These are phyloP conservation scores for Fusarium armeniacum DNA, from an alignment of 2,329 filamentous ascomycete species.

Conservation along the genomic window DNA sequence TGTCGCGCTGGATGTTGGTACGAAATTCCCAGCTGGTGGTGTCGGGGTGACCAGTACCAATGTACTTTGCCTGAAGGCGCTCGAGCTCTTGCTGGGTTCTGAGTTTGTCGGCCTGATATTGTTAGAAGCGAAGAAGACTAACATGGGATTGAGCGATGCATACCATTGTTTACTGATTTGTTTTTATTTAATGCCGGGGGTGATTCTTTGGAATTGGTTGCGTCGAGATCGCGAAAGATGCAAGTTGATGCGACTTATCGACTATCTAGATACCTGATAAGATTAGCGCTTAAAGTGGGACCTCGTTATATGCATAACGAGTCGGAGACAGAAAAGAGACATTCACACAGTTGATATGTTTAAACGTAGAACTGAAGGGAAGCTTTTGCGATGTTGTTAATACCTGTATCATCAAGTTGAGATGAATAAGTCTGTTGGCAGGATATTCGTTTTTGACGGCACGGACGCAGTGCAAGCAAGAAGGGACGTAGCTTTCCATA, in stretches of 20 bases:
- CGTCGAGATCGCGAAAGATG: conserved; percentile 14
- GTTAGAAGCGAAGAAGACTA: conserved; percentile 11
- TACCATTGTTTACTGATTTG: conserved; percentile 47
- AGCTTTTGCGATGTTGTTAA: neutral
- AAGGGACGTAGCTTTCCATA: neutral
- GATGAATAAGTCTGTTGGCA: neutral
- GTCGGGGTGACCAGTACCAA: conserved; percentile 96
- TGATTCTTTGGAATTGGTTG: conserved; percentile 10
- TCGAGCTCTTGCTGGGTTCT: conserved; percentile 98
- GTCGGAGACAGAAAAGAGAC: neutral
- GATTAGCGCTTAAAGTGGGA: neutral
- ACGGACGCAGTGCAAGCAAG: neutral
- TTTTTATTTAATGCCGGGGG: neutral
- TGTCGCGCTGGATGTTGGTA: conserved; percentile 95
- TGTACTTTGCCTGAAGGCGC: conserved; percentile 93
- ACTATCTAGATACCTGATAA: neutral
- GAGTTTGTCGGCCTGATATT: conserved; percentile 89
- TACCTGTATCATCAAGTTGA: neutral
- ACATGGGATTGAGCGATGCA: neutral
- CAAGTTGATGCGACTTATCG: conserved; percentile 28
- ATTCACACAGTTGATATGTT: neutral
- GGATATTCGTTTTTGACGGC: neutral
- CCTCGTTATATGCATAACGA: conserved; percentile 34
- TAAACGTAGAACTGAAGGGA: neutral
- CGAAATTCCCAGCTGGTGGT: conserved; percentile 98